A percentile compares a stretch with the other conserved stretches of the same genome.
Conservation (phyloP, 768 basidiomycete genomes). For the Auriscalpium vulgare region DNA sequence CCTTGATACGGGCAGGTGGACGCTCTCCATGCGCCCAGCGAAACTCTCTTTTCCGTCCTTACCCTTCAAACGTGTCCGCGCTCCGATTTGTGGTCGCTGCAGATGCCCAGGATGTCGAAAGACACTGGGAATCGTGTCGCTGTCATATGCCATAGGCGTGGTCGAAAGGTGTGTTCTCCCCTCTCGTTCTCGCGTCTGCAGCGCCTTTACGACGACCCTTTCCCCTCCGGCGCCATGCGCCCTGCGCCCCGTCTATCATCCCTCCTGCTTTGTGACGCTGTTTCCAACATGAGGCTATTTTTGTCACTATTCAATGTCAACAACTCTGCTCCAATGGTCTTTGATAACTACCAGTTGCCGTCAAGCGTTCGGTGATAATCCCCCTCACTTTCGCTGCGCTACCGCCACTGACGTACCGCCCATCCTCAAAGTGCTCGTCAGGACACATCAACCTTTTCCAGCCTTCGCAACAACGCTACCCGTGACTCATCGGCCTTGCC, state of each 20-base stretch:
- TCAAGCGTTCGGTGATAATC: conserved; percentile 58
- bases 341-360: conserved; percentile 49
- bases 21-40: conserved; percentile 1
- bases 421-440: conserved; percentile 46
- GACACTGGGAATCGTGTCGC: conserved; percentile 48
- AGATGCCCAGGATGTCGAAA: conserved; percentile 35
- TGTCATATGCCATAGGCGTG: conserved; percentile 64
- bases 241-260: not conserved
- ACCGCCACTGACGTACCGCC: not conserved
- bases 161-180: conserved; percentile 41
- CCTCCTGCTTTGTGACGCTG: not conserved
- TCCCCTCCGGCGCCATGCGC: not conserved
- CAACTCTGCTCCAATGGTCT: conserved; percentile 39
- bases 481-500: conserved; percentile 73
- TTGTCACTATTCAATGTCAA: conserved; percentile 42
- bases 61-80: conserved; percentile 20
- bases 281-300: not conserved
- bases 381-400: not conserved
- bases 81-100: conserved; percentile 66
- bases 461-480: conserved; percentile 48
- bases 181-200: conserved; percentile 1
- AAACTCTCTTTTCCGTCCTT: not conserved
- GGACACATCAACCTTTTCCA: conserved; percentile 56
- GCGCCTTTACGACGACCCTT: not conserved
- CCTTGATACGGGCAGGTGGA: conserved; percentile 77